Evolutionary conservation across 306 rosid species (phyloP).

Genomic region (Luffa acutangula): DNA sequence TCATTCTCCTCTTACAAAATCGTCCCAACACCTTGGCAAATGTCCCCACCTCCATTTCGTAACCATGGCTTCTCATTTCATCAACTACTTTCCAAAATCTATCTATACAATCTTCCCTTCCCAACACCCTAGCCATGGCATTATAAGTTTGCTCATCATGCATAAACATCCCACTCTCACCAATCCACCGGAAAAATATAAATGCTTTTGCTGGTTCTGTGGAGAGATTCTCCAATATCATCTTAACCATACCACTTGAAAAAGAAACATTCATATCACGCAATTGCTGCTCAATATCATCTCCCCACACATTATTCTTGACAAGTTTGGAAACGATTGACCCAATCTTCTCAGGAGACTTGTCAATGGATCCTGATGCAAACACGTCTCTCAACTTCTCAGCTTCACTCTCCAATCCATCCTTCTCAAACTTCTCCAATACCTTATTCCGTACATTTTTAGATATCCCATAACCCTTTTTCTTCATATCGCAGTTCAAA

Average conservation of each 20-base stretch:
- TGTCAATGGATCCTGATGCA: slow-evolving; percentile 34
- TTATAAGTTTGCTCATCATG: slow-evolving; percentile 60
- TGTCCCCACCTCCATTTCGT: slow-evolving; percentile 49
- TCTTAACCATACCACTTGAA: slow-evolving; percentile 28
- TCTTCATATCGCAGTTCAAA: slow-evolving; percentile 47
- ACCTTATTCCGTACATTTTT: slow-evolving; percentile 30
- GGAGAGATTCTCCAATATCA: slow-evolving; percentile 37
- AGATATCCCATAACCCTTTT: slow-evolving; percentile 53
- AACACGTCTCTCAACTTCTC: slow-evolving; percentile 39
- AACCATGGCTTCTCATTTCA: slow-evolving; percentile 47
- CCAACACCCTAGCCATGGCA: slow-evolving; percentile 54
- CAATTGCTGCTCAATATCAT: slow-evolving; percentile 45
- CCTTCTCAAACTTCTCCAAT: slow-evolving; percentile 32
- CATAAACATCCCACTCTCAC: slow-evolving; percentile 53
- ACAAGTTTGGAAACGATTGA: slow-evolving; percentile 39
- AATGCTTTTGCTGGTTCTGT: slow-evolving; percentile 48
- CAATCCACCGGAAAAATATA: slow-evolving; percentile 75
- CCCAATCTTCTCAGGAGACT: slow-evolving; percentile 26
- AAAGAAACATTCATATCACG: slow-evolving; percentile 34
- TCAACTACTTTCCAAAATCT: slow-evolving; percentile 71
- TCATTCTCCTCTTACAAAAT: slow-evolving; percentile 54
- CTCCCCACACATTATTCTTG: slow-evolving; percentile 51
- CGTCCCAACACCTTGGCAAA: slow-evolving; percentile 46
- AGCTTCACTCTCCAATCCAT: slow-evolving; percentile 36
- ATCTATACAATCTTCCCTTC: slow-evolving; percentile 56